Percentiles rank a stretch among this genome's conserved stretches.
These are phyloP conservation scores for Colletotrichum kahawae DNA, from an alignment of 2,329 filamentous ascomycete species.

Conservation along the genomic window DNA sequence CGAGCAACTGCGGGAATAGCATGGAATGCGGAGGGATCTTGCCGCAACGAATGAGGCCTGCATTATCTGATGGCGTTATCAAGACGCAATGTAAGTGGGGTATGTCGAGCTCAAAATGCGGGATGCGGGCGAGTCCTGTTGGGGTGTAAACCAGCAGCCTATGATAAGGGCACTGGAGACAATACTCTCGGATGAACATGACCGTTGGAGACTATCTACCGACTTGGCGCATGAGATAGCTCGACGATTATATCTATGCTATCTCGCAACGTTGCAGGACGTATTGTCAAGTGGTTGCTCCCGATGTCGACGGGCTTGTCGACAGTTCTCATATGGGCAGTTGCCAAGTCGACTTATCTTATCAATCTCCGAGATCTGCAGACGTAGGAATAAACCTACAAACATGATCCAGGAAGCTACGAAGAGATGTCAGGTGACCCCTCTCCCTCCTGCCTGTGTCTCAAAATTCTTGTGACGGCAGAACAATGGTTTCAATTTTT, in stretches of 20 bases:
- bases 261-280: background rate
- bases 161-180: background rate
- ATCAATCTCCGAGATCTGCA: background rate
- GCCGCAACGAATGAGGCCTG: background rate
- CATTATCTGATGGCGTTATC: constrained; percentile 14
- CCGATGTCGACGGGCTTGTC: background rate
- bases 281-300: background rate
- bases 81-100: constrained; percentile 10
- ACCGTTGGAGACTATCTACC: background rate
- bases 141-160: background rate
- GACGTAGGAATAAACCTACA: background rate
- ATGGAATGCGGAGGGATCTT: background rate
- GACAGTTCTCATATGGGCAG: background rate
- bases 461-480: background rate
- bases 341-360: background rate
- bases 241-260: background rate
- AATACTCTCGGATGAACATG: background rate
- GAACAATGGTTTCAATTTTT: background rate
- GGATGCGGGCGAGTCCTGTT: background rate
- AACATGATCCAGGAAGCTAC: background rate
- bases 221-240: background rate
- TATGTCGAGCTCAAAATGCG: background rate
- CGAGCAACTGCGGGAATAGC: background rate
- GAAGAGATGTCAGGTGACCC: background rate
- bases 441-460: background rate